Evolutionary conservation across 2,329 filamentous ascomycete species (phyloP).

Genomic region (Cytospora paraplurivora): DNA sequence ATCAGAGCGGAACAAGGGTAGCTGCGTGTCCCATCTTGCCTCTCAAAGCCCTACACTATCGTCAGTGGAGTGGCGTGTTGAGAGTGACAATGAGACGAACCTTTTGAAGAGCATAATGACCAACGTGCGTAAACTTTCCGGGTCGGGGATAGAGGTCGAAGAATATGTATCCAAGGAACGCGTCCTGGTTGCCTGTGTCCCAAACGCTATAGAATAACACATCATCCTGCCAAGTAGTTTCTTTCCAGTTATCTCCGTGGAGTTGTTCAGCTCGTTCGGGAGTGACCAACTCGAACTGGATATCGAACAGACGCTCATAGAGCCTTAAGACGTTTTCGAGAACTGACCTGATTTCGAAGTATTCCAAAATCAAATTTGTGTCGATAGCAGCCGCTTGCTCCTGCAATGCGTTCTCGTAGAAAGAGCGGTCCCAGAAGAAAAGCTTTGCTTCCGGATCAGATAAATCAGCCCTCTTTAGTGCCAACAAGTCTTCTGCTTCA

Average conservation of each 20-base stretch:
- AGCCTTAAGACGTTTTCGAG: slow-evolving; percentile 10
- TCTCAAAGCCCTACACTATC: slow-evolving; percentile 3
- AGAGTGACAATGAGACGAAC: background rate
- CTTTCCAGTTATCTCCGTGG: background rate
- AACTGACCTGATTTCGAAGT: slow-evolving; percentile 22
- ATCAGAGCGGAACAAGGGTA: slow-evolving; percentile 21
- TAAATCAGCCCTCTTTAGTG: slow-evolving; percentile 51
- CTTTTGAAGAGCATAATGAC: slow-evolving; percentile 21
- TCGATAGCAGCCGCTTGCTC: background rate
- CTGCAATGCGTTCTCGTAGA: slow-evolving; percentile 52
- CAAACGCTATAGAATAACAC: slow-evolving; percentile 21
- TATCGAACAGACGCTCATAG: slow-evolving; percentile 22
- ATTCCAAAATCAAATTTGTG: slow-evolving; percentile 15
- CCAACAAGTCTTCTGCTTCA: slow-evolving; percentile 53
- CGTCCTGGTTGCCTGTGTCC: background rate
- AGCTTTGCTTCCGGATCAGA: slow-evolving; percentile 44
- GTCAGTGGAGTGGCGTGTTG: background rate
- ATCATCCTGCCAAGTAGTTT: slow-evolving; percentile 25
- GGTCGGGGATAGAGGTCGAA: slow-evolving; percentile 24
- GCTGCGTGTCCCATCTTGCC: slow-evolving; percentile 16
- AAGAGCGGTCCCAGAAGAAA: slow-evolving; percentile 59
- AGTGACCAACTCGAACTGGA: slow-evolving; percentile 15
- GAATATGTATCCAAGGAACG: slow-evolving; percentile 27
- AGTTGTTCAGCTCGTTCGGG: background rate
- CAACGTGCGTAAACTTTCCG: slow-evolving; percentile 27